phyloP scores from a whole-genome alignment of 2,329 filamentous ascomycete species.

The Rugonectria rugulosa region DNA sequence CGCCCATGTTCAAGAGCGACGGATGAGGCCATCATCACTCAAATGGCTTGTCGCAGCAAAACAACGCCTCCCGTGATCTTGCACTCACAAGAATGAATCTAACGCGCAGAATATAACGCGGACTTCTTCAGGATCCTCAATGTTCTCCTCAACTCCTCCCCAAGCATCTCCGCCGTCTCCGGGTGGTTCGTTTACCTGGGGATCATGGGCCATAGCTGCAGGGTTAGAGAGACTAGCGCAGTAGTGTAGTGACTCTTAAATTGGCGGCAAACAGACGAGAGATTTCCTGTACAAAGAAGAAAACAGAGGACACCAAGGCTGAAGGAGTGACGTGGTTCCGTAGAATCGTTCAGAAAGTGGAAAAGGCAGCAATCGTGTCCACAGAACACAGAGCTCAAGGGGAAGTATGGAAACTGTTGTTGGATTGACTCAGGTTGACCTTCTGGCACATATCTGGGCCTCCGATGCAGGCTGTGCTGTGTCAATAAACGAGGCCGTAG shows the following conservation, averaged over 20 bases:
- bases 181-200: constrained; percentile 24
- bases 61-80: constrained; percentile 3
- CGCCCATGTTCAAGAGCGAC: background rate
- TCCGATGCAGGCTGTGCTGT: constrained; percentile 15
- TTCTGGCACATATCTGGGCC: constrained; percentile 14
- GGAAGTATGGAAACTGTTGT: background rate
- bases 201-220: constrained; percentile 32
- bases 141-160: constrained; percentile 69
- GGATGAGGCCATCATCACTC: constrained; percentile 11
- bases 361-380: background rate
- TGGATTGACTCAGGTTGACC: constrained; percentile 18
- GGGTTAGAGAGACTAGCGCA: constrained; percentile 11
- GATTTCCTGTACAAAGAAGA: constrained; percentile 6
- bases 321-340: background rate
- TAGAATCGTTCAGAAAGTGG: background rate
- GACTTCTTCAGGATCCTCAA: constrained; percentile 80
- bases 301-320: too few species aligned
- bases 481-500: constrained; percentile 19
- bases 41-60: constrained; percentile 16
- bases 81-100: constrained; percentile 74
- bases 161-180: constrained; percentile 56
- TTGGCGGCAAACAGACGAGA: constrained; percentile 21
- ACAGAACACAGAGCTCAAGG: constrained; percentile 2
- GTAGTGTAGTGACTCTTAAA: background rate
- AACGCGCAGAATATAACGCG: constrained; percentile 81